These are phyloP conservation scores for Suillus subaureus DNA, from an alignment of 768 basidiomycete species.

Conservation along the genomic window DNA sequence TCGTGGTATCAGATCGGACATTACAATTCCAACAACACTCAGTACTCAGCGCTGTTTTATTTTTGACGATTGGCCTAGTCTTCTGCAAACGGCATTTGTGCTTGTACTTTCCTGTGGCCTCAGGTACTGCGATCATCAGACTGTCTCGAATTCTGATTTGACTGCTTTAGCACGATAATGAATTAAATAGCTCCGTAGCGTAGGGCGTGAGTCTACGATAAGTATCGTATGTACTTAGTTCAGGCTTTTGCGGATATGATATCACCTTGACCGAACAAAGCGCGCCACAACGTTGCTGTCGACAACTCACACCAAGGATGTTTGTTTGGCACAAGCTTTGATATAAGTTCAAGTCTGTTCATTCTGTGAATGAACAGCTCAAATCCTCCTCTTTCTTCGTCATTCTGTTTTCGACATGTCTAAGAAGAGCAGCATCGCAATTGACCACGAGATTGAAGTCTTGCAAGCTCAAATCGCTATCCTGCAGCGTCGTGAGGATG, in stretches of 20 bases:
- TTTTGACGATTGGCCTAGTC: too few relatives aligned
- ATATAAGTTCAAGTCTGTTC: background rate
- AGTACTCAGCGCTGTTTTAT: too few relatives aligned
- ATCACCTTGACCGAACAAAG: background rate
- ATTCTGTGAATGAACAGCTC: background rate
- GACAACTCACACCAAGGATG: background rate
- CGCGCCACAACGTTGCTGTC: background rate
- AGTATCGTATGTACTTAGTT: background rate
- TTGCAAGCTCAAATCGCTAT: conserved; percentile 41
- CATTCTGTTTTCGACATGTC: conserved; percentile 20
- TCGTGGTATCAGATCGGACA: too few relatives aligned
- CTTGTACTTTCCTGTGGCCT: too few relatives aligned
- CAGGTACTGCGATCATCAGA: background rate
- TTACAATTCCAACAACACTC: too few relatives aligned
- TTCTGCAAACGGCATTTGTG: too few relatives aligned
- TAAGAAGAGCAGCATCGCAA: conserved; percentile 26
- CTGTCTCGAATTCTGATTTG: background rate
- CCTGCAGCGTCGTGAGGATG: conserved; percentile 40
- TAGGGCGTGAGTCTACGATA: background rate
- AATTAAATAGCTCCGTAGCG: background rate
- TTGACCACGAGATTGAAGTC: conserved; percentile 40
- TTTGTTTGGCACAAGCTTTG: background rate
- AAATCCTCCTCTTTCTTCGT: background rate
- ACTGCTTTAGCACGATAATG: background rate
- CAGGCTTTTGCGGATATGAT: background rate